Base-by-base conservation (phyloP, 176 grass and related monocot genomes). In the sorghum (Sorghum bicolor) region DNA sequence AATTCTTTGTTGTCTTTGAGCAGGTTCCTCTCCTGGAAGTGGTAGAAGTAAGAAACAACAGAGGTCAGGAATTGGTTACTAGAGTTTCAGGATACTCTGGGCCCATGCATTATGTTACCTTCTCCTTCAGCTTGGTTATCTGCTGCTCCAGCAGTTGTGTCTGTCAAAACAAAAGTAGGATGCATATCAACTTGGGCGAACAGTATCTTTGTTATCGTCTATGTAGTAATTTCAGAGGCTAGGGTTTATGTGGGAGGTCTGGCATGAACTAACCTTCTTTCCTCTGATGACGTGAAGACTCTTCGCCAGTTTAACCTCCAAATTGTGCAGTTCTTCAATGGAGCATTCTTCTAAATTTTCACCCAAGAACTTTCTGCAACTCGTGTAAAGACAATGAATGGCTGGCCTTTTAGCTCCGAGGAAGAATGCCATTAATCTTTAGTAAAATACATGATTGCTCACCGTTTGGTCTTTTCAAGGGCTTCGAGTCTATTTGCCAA, bases 401-500 rank as follows among this genome's bases (percentile, higher is more conserved):
- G 43, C 17, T 82, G 17, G 38, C 30, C 17, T 62, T 84, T 70
- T 67, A 44, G 5, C 31, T 41, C 12, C 4, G 13, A 3, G n/a
- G 7, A 85, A 50, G 7, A 85, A 50, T 72, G 16, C 5, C 7
- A 4, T 16, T 72, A 64, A 8, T 22, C 34, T 44, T 45, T 14
- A 72, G 22, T 31, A 62, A 65, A 52, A 52, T 32, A 4, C 8
- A 45, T 10, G 30, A 73, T 44, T 76, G 2, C 67, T 86, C n/a
- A 94, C 92, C 87, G 10, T 79, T 85, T 87, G 31, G 74, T 67
- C 15, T 83, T 82, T 85, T 94, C 82, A 77, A 94, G 92, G 39
- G 74, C 77, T 87, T 92, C 92, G 12, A 92, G 64, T 84, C 89
- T 92, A 72, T 76, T 87, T 61, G 75, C 82, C 87, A 94, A 80